phyloP scores from a whole-genome alignment of 1,139 yeast genomes.

The Candida buenavistaensis region DNA sequence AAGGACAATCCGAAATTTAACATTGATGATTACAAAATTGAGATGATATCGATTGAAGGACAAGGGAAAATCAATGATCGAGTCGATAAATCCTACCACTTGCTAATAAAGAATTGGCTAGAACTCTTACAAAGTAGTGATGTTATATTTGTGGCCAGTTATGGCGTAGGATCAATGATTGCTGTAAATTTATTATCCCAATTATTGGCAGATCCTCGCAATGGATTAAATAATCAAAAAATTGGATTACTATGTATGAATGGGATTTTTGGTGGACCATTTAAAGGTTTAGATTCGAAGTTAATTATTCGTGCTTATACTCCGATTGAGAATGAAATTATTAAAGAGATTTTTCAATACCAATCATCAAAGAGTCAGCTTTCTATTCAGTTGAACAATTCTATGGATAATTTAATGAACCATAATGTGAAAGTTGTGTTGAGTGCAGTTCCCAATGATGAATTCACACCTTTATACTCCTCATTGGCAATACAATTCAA shows the following conservation, averaged over 20 bases:
- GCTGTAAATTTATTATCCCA: conserved; percentile 44
- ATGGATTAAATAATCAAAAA: conserved; percentile 9
- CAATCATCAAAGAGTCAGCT: conserved; percentile 37
- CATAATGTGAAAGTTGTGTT: conserved; percentile 51
- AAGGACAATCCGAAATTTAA: conserved; percentile 23
- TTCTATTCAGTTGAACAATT: conserved; percentile 30
- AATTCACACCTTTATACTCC: conserved; percentile 45
- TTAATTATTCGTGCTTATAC: conserved; percentile 49
- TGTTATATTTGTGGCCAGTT: conserved; percentile 44
- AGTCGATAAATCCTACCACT: conserved; percentile 26
- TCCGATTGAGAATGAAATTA: conserved; percentile 45
- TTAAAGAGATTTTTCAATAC: conserved; percentile 49
- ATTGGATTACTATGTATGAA: conserved; percentile 48
- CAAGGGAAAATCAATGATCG: conserved; percentile 48
- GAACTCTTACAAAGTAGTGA: conserved; percentile 37
- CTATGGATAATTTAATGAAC: conserved; percentile 32
- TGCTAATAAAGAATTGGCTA: conserved; percentile 46
- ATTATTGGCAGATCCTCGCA: conserved; percentile 19
- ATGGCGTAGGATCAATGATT: conserved; percentile 47
- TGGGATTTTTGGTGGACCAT: conserved; percentile 48
- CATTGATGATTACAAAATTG: conserved; percentile 29
- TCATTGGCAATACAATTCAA: conserved; percentile 42
- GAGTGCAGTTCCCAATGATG: conserved; percentile 48
- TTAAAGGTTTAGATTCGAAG: conserved; percentile 43
- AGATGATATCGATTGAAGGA: conserved; percentile 53